Base-by-base conservation (phyloP, 768 basidiomycete species). In the Mrakia frigida region DNA sequence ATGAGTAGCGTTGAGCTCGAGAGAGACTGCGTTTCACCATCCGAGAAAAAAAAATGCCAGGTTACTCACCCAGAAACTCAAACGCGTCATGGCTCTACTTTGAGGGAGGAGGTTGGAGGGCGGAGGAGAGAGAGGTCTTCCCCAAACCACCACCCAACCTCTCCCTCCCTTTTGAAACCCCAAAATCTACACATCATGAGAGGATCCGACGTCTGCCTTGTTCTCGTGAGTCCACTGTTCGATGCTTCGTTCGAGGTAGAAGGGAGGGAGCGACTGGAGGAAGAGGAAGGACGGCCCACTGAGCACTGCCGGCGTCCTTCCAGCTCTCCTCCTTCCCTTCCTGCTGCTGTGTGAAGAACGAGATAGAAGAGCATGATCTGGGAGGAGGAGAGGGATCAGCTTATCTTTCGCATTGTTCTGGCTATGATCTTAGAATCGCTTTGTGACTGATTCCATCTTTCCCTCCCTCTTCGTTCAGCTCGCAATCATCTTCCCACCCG, bases 401-500 rank as follows among this genome's bases (percentile, higher is more conserved):
- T n/a, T n/a, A n/a, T n/a, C n/a, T n/a, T n/a, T n/a, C n/a, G n/a
- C n/a, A n/a, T n/a, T n/a, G n/a, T n/a, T n/a, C n/a, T n/a, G n/a
- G n/a, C n/a, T n/a, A n/a, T n/a, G n/a, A n/a, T n/a, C n/a, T n/a
- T n/a, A n/a, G n/a, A n/a, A n/a, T n/a, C n/a, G n/a, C n/a, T n/a
- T n/a, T n/a, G n/a, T 63, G 65, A 68, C 65, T 18, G n/a, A n/a
- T 65, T 18, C 11, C 25, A 1, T n/a, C 35, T 13, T n/a, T 68
- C 65, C 65, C 35, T 41, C 23, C 31, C 33, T 31, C 43, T 60
- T 33, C 60, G 3, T 50, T 37, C 13, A 61, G 59, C 56, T 73
- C 59, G 72, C 72, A 41, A 61, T 73, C 72, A 46, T 73, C 60
- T 73, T 73, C 72, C 72, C 72, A 5, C 72, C 72, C 2, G 59